A percentile compares a stretch with the other conserved stretches of the same genome.
Evolutionary conservation across 2,329 filamentous ascomycete genomes (phyloP).

Genomic region (Hypoxylon sp.): DNA sequence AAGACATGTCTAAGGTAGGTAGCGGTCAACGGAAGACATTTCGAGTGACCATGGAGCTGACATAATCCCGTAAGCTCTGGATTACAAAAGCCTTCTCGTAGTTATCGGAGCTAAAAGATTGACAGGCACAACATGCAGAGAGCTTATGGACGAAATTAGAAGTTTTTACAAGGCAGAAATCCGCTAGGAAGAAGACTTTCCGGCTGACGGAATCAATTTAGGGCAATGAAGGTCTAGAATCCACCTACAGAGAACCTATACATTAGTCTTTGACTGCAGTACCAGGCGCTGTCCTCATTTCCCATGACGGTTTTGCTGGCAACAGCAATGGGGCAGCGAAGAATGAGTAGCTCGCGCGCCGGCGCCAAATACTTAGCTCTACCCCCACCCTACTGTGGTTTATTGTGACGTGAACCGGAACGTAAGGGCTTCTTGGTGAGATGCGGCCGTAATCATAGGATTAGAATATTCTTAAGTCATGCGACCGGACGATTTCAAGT

Average conservation of each 20-base stretch:
- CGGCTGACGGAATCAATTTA: not conserved
- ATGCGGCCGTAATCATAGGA: constrained; percentile 29
- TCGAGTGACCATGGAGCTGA: constrained; percentile 26
- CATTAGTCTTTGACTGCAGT: not conserved
- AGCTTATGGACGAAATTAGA: constrained; percentile 33
- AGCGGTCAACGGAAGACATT: constrained; percentile 28
- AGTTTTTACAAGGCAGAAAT: constrained; percentile 14
- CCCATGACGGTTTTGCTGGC: constrained; percentile 2
- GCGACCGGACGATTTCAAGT: not conserved
- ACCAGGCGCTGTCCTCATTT: not conserved
- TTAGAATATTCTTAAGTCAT: constrained; percentile 17
- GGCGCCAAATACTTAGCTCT: not conserved
- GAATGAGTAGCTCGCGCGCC: constrained; percentile 6
- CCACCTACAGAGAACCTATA: not conserved
- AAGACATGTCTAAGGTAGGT: constrained; percentile 10
- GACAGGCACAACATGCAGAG: constrained; percentile 4
- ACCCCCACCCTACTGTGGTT: constrained; percentile 7
- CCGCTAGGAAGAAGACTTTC: constrained; percentile 8
- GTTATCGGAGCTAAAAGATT: constrained; percentile 15
- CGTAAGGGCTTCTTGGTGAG: constrained; percentile 6
- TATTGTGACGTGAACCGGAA: not conserved
- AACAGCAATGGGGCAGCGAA: not conserved
- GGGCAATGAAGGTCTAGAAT: not conserved
- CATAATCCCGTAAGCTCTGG: constrained; percentile 21
- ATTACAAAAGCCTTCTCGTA: not conserved